Base-by-base conservation (phyloP, 192 early-diverging fungal genomes). In the Umbelopsis sp. region DNA sequence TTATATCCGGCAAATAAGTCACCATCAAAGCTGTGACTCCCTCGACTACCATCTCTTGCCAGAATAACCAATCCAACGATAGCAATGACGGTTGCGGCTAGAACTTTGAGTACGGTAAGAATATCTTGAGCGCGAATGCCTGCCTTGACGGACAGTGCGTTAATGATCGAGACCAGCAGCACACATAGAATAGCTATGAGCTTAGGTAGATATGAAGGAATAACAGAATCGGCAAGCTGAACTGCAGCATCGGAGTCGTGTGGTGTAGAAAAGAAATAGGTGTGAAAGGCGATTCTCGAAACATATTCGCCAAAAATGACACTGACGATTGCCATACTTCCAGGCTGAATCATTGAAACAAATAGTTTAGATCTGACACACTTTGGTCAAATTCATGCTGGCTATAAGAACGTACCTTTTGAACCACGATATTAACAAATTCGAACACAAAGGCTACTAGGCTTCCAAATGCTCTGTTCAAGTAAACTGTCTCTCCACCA, bases 401-500 rank as follows among this genome's bases (percentile, higher is more conserved):
- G 51, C 14, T 10, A n/a, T 20, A 31, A 16, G 80, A 69, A 45
- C 70, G 72, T 70, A 91, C 90, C 80, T 90, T 87, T 65, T 90
- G 74, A 14, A 82, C 71, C 4, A 79, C 62, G 52, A 88, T 88
- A 10, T 85, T 89, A 6, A 87, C 85, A 82, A 87, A 95, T 36
- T 83, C 83, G 80, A 91, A 95, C 72, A 95, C 70, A 70, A 94
- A 95, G 8, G 91, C 86, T 0, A 86, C 82, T 31, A 93, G 65
- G 65, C 84, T 84, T 2, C 93, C 93, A 85, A 79, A 88, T 5
- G 91, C 92, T 52, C 90, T 86, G 45, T 90, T 84, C 45, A 98
- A 80, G 75, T 97, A 98, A 4, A 90, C 89, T 78, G 91, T 87
- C 36, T 96, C 95, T 29, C 96, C 97, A 65, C 97, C 97, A 71